phyloP scores from a whole-genome alignment of 73 alveolate species.

The Paramecium caudatum region DNA sequence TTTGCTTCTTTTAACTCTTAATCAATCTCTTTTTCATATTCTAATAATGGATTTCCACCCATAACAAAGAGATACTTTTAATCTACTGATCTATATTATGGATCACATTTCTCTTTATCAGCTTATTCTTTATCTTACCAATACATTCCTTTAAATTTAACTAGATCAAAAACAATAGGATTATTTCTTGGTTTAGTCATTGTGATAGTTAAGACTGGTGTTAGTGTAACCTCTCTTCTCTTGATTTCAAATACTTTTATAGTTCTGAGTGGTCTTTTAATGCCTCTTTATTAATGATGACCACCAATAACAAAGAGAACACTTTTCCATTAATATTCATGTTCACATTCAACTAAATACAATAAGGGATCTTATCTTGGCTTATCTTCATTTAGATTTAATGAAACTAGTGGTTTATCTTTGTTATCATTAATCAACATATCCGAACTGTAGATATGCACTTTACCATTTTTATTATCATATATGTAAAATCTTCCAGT shows the following conservation, averaged over 20 bases:
- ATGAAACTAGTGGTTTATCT: constrained; percentile 60
- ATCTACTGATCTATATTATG: constrained; percentile 39
- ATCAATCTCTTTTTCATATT: constrained; percentile 45
- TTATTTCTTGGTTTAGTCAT: constrained; percentile 44
- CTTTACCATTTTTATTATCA: constrained; percentile 54
- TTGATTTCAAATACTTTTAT: constrained; percentile 53
- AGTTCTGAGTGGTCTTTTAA: constrained; percentile 32
- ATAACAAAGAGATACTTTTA: constrained; percentile 22
- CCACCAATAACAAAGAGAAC: constrained; percentile 62
- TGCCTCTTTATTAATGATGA: constrained; percentile 32
- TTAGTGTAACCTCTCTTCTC: constrained; percentile 53
- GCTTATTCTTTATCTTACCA: constrained; percentile 18
- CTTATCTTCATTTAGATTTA: constrained; percentile 47
- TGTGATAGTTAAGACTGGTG: constrained; percentile 44
- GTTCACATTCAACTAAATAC: constrained; percentile 58
- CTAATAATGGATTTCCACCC: constrained; percentile 65
- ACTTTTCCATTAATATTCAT: constrained; percentile 66
- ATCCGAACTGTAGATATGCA: constrained; percentile 49
- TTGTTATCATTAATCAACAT: constrained; percentile 38
- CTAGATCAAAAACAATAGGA: constrained; percentile 60
- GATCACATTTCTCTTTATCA: constrained; percentile 32
- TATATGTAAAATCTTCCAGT: constrained; percentile 63
- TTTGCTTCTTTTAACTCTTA: constrained; percentile 40
- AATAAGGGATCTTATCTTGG: constrained; percentile 54
- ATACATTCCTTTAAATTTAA: neutral